A percentile compares a stretch with the other conserved stretches of the same genome.
Conservation (phyloP, 306 rosid genomes). For the Citrullus amarus region DNA sequence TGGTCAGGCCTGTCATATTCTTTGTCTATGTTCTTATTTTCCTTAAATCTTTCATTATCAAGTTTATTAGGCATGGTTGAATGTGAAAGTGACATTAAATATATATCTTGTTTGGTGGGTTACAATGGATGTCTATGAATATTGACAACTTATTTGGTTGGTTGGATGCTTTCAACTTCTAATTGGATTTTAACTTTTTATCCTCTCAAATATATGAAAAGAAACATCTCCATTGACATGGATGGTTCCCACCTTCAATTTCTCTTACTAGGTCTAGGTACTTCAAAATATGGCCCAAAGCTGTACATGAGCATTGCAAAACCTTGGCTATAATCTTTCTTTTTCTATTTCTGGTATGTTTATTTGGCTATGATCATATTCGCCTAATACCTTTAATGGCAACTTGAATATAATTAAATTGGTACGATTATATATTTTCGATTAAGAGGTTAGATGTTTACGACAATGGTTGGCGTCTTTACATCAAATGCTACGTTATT, state of each 20-base stretch:
- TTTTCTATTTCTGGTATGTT: not conserved
- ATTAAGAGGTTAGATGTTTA: too few relatives aligned
- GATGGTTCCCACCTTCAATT: not conserved
- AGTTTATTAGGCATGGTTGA: not conserved
- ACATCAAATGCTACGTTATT: too few relatives aligned
- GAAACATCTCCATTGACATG: not conserved
- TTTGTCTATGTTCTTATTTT: not conserved
- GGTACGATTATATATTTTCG: too few relatives aligned
- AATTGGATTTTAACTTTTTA: not conserved
- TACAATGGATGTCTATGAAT: not conserved
- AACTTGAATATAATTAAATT: too few relatives aligned
- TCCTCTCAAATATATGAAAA: not conserved
- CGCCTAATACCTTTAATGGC: too few relatives aligned
- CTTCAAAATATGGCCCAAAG: not conserved
- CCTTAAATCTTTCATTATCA: not conserved
- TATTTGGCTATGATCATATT: not conserved
- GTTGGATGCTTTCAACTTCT: not conserved
- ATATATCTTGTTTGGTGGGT: conserved; percentile 2
- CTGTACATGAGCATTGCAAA: not conserved
- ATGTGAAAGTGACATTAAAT: not conserved
- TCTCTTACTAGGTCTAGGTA: not conserved
- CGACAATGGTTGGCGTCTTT: too few relatives aligned
- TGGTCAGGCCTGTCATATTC: not conserved
- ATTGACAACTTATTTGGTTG: not conserved
- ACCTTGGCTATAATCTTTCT: not conserved